Evolutionary conservation across 164 flowering plant genomes (phyloP).

Genomic region (Nymphaea colorata): DNA sequence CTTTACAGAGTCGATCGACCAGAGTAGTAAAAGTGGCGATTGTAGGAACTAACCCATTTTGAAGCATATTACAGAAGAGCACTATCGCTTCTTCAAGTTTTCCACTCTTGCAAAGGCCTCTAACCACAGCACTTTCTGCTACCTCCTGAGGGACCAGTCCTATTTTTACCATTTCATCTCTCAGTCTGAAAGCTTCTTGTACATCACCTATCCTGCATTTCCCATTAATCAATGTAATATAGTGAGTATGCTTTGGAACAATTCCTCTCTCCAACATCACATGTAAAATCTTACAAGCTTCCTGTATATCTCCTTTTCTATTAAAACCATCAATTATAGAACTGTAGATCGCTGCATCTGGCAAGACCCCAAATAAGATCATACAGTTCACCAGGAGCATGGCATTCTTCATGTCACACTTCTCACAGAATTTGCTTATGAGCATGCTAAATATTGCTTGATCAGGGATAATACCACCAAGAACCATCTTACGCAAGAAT

Average conservation of each 20-base stretch:
- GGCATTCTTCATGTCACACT: constrained; percentile 32
- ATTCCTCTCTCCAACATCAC: constrained; percentile 47
- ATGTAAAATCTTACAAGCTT: constrained; percentile 30
- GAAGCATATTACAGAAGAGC: constrained; percentile 45
- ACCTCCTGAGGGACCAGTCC: constrained; percentile 31
- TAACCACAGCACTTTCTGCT: constrained; percentile 69
- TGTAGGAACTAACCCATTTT: constrained; percentile 40
- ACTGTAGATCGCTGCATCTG: constrained; percentile 24
- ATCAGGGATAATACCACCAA: constrained; percentile 37
- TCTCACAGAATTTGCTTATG: constrained; percentile 33
- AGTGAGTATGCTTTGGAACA: constrained; percentile 33
- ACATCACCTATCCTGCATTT: constrained; percentile 53
- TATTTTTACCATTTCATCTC: constrained; percentile 49
- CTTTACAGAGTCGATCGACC: constrained; percentile 53
- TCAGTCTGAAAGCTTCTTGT: constrained; percentile 46
- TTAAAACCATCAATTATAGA: constrained; percentile 41
- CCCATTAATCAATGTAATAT: constrained; percentile 43
- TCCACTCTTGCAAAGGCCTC: constrained; percentile 64
- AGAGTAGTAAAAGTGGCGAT: constrained; percentile 68
- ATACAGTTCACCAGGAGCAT: constrained; percentile 37
- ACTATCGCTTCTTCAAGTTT: constrained; percentile 59
- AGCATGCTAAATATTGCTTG: constrained; percentile 39
- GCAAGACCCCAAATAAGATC: constrained; percentile 27
- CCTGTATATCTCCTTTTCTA: constrained; percentile 24
- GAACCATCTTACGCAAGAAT: constrained; percentile 36